These are phyloP conservation scores for Trichoderma semiorbis DNA, from an alignment of 2,329 filamentous ascomycete species.

Conservation along the genomic window DNA sequence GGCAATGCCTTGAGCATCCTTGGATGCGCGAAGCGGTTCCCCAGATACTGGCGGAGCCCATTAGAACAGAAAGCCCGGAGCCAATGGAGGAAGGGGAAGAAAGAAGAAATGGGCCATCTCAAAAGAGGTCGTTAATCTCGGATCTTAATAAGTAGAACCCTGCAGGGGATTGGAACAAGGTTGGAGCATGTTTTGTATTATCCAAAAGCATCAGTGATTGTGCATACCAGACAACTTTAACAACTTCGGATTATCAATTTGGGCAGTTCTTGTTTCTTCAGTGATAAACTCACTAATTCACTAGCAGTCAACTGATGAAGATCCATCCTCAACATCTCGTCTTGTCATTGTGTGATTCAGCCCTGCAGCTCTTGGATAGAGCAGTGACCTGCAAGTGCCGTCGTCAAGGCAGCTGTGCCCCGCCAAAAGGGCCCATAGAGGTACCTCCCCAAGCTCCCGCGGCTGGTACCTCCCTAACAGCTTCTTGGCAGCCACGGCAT, in stretches of 20 bases:
- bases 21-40: constrained; percentile 49
- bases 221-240: not conserved
- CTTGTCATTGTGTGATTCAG: not conserved
- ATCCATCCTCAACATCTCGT: not conserved
- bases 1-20: constrained; percentile 85
- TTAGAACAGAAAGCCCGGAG: not conserved
- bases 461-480: not conserved
- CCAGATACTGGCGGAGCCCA: not conserved
- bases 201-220: not conserved
- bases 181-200: not conserved
- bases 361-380: not conserved
- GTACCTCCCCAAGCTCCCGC: not conserved
- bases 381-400: not conserved
- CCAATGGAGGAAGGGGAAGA: not conserved
- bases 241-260: too few relatives aligned
- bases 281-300: too few relatives aligned
- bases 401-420: not conserved
- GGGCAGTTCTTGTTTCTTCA: not conserved
- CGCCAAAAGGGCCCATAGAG: not conserved
- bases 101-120: not conserved
- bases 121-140: not conserved
- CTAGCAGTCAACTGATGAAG: not conserved
- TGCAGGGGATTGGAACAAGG: not conserved
- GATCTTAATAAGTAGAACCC: not conserved
- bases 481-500: not conserved